These are phyloP conservation scores for Plantago ovata DNA, from an alignment of 257 asterid genomes.

Conservation along the genomic window DNA sequence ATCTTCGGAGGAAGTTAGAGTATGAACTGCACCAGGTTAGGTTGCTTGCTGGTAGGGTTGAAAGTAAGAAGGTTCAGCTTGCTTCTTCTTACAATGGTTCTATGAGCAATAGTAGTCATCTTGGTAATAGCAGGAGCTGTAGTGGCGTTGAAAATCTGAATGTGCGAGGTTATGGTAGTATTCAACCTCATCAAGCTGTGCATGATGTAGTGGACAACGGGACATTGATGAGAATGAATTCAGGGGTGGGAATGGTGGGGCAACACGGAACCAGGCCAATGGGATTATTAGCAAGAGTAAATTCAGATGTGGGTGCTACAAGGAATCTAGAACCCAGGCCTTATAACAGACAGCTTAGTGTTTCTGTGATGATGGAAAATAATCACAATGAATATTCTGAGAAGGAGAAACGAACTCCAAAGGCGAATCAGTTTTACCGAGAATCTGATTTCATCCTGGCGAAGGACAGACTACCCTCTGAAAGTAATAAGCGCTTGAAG, in stretches of 20 bases:
- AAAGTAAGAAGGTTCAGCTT: slow-evolving; percentile 56
- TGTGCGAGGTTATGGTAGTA: slow-evolving; percentile 31
- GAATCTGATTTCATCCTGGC: slow-evolving; percentile 88
- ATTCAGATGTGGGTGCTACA: slow-evolving; percentile 48
- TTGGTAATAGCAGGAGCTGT: slow-evolving; percentile 30
- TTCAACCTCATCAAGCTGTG: slow-evolving; percentile 34
- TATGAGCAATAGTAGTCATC: slow-evolving; percentile 26
- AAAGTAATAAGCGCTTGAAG: slow-evolving; percentile 67
- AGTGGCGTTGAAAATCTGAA: slow-evolving; percentile 35
- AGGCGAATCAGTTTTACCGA: slow-evolving; percentile 80
- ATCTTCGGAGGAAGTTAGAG: slow-evolving; percentile 50
- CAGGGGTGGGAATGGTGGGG: slow-evolving; percentile 37
- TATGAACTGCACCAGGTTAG: slow-evolving; percentile 60
- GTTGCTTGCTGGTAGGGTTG: slow-evolving; percentile 39
- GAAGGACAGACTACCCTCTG: slow-evolving; percentile 83
- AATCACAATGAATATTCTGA: slow-evolving; percentile 45
- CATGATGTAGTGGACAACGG: slow-evolving; percentile 25
- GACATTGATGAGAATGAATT: slow-evolving; percentile 47
- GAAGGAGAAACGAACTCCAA: slow-evolving; percentile 93
- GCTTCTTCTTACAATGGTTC: slow-evolving; percentile 28
- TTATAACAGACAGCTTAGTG: slow-evolving; percentile 62
- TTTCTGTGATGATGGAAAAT: slow-evolving; percentile 48
- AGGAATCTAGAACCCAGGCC: slow-evolving; percentile 50
- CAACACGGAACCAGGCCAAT: slow-evolving; percentile 32
- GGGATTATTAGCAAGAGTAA: slow-evolving; percentile 38